phyloP scores from a whole-genome alignment of 2,329 filamentous ascomycete species.

The Diplocarpon rosae region DNA sequence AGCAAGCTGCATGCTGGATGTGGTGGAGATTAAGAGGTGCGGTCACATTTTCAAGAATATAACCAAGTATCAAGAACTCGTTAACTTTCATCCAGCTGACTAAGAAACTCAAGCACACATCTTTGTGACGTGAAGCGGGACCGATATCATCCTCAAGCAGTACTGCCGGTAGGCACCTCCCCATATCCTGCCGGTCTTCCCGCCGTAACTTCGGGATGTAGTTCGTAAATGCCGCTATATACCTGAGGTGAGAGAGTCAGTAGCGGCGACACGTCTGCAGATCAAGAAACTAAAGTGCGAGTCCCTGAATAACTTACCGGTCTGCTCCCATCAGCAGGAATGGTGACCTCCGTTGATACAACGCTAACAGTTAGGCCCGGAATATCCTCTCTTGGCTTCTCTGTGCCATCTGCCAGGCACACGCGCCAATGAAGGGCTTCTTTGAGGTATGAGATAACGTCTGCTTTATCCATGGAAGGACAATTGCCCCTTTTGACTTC shows the following conservation, averaged over 20 bases:
- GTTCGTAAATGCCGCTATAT: constrained; percentile 23
- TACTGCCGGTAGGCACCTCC: no score
- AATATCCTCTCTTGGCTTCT: constrained; percentile 18
- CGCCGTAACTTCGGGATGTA: constrained; percentile 22
- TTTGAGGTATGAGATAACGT: constrained; percentile 26
- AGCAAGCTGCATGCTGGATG: no score
- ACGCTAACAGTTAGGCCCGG: constrained; percentile 23
- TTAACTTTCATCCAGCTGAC: no score
- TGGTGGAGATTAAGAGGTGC: no score
- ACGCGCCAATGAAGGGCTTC: constrained; percentile 26
- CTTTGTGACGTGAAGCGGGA: no score
- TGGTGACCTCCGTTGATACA: constrained; percentile 20
- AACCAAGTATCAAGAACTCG: no score
- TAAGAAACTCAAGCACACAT: no score
- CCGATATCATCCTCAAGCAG: no score
- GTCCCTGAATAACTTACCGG: no score
- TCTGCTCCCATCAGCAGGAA: constrained; percentile 12
- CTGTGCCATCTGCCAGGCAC: constrained; percentile 17
- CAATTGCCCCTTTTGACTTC: constrained; percentile 25
- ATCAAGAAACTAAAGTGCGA: constrained; percentile 1
- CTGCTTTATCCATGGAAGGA: constrained; percentile 22
- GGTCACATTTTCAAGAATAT: no score
- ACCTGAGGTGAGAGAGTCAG: no score
- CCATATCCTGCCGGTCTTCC: constrained; percentile 17
- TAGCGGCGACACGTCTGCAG: no score